Evolutionary conservation across 257 asterid genomes (phyloP), one percentile per base, ranked within the genome.

Genomic region (Parsonsia alboflavescens): DNA sequence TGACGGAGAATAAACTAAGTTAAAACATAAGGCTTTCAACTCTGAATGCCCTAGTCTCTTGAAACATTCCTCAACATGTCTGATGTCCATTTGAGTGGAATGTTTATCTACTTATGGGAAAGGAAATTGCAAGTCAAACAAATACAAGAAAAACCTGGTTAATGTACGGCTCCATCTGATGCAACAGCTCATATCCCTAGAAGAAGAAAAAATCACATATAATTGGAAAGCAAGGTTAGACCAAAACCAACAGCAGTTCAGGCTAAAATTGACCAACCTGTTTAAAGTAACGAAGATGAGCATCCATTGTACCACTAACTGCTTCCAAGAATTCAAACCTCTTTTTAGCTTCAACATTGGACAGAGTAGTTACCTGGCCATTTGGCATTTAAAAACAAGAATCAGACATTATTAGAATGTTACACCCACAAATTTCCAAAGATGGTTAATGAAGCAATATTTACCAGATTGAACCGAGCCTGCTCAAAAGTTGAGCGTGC

Each of bases 161-260:
- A 72, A 96, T 93, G 80, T 96, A 96, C 10, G 99, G 98, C 83
- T 96, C 99, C 99, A 96, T 96, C 85, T 93, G 99, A 88, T 93
- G 98, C 89, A 96, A 83, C 82, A 96, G 87, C 85, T 96, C 99
- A 80, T 93, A 96, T 15, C 99, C 99, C 97, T 94, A 71, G 75
- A 89, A 53, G 80, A 56, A 75, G 69, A 80, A 81, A 81, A 6
- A 56, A 22, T 39, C 64, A 70, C 69, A 69, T 73, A 72, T 50
- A 82, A 57, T 70, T 45, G 68, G 68, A 58, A 82, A 69, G 28
- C 75, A 73, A 78, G 30, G 26, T 68, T 63, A 75, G 21, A 11
- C 7, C 70, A 67, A 22, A 41, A 59, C 80, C 53, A 50, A 59
- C 26, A 44, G 70, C 22, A 41, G 30, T 1, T 0, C 3, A 66